Evolutionary conservation across 306 rosid genomes (phyloP), one percentile per base, ranked within the genome.

Genomic region (Leucaena leucocephala): DNA sequence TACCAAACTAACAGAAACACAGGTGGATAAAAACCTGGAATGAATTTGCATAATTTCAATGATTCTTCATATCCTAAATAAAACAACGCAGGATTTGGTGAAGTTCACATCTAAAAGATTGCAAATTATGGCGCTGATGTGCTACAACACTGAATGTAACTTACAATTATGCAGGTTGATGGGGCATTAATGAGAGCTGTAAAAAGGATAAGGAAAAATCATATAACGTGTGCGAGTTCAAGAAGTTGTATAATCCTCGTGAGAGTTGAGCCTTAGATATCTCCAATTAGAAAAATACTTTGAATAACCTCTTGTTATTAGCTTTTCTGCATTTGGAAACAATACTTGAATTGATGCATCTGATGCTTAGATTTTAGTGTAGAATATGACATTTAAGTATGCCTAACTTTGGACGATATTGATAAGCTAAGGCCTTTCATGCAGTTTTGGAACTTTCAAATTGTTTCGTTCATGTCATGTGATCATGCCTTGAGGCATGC

Each of bases 391-490:
- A 78, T 27, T 21, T 12, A 46, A 55, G 46, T 13, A 4, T 55
- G 76, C 68, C 64, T n/a, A n/a, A 19, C 14, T 44, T 43, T 54
- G n/a, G n/a, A 14, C 4, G 4, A 48, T 4, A 48, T 14, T 34
- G 65, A 33, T 54, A 9, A 27, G 33, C 16, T 43, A 71, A 50
- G n/a, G 34, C 10, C n/a, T 63, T 64, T 19, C 34, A n/a, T 7
- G 4, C 7, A 38, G 72, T 69, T 71, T 78, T 82, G 64, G 48
- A 54, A 68, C 48, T 1, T 71, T 58, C 63, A 48, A 71, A 49
- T 72, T 71, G 67, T 63, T 36, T 72, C 10, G 16, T 48, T 48
- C 16, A 0, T 14, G 17, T 48, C 52, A 48, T 48, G 17, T 48
- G n/a, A 48, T 66, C 40, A 42, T 52, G 46, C 69, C 3, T 55